These are phyloP conservation scores for Hemisphaericaspora subhashii DNA, from an alignment of 1,139 yeast genomes.

Conservation along the genomic window DNA sequence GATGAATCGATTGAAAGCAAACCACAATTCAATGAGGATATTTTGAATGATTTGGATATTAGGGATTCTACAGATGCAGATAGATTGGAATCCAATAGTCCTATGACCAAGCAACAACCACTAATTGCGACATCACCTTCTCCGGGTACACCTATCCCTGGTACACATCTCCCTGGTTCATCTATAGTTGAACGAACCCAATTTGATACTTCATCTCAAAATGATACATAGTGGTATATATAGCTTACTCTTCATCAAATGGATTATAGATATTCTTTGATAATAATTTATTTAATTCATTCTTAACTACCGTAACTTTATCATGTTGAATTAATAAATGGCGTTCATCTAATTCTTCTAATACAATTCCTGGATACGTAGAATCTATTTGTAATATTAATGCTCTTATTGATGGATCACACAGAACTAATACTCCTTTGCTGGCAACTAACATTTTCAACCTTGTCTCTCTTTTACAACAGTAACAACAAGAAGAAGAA, in stretches of 20 bases:
- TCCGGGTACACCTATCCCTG: slow-evolving; percentile 7
- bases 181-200: too few relatives aligned
- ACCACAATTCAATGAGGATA: slow-evolving; percentile 21
- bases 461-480: neutral
- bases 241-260: slow-evolving; percentile 59
- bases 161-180: too few relatives aligned
- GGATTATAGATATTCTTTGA: slow-evolving; percentile 87
- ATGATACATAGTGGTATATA: neutral
- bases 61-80: slow-evolving; percentile 1
- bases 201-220: too few relatives aligned
- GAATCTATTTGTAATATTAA: slow-evolving; percentile 79
- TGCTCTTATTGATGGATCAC: slow-evolving; percentile 93
- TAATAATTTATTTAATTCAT: slow-evolving; percentile 69
- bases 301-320: slow-evolving; percentile 72
- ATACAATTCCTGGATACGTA: slow-evolving; percentile 67
- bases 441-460: slow-evolving; percentile 44
- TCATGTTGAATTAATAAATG: slow-evolving; percentile 79
- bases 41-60: slow-evolving; percentile 19
- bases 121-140: slow-evolving; percentile 8
- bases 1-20: slow-evolving; percentile 14
- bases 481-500: neutral
- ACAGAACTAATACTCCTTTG: slow-evolving; percentile 46
- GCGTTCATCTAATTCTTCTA: slow-evolving; percentile 87
- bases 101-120: neutral
- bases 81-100: neutral